A percentile compares a stretch with the other conserved stretches of the same genome.
Conservation (phyloP, 2,329 filamentous ascomycete genomes). For the Septoria petroselini region DNA sequence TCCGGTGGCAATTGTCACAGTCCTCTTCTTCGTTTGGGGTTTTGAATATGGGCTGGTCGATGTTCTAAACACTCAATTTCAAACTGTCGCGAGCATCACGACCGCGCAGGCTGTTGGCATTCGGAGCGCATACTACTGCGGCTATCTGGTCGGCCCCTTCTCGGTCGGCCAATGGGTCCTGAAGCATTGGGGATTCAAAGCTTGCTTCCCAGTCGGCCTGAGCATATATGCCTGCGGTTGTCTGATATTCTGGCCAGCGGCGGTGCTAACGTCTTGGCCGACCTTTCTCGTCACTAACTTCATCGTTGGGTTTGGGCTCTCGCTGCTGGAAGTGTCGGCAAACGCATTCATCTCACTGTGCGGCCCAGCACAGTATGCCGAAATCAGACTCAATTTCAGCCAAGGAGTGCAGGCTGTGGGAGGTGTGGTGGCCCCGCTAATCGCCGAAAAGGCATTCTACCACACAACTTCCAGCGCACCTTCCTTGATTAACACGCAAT, state of each 20-base stretch:
- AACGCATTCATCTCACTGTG: slow-evolving; percentile 63
- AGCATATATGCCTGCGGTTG: slow-evolving; percentile 61
- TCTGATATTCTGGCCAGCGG: slow-evolving; percentile 63
- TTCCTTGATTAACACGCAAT: slow-evolving; percentile 59
- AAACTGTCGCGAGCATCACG: slow-evolving; percentile 60
- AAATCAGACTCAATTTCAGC: slow-evolving; percentile 59
- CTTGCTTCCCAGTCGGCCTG: slow-evolving; percentile 59
- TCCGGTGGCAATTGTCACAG: slow-evolving; percentile 70
- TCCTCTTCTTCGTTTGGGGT: slow-evolving; percentile 85
- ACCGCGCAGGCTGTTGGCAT: slow-evolving; percentile 63
- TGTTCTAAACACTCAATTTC: slow-evolving; percentile 70
- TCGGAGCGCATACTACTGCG: slow-evolving; percentile 68
- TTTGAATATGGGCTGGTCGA: slow-evolving; percentile 86
- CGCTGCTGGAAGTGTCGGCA: slow-evolving; percentile 58
- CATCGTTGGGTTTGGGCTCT: slow-evolving; percentile 59
- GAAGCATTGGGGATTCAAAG: slow-evolving; percentile 60
- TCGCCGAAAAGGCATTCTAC: slow-evolving; percentile 60
- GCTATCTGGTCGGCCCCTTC: slow-evolving; percentile 67
- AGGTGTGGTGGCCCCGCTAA: slow-evolving; percentile 57
- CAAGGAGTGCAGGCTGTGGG: slow-evolving; percentile 62
- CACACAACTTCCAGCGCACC: slow-evolving; percentile 46
- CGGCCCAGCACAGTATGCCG: slow-evolving; percentile 58
- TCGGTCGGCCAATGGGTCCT: slow-evolving; percentile 61
- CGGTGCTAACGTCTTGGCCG: slow-evolving; percentile 59
- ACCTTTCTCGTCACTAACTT: slow-evolving; percentile 62